phyloP scores from a whole-genome alignment of 1,284 basidiomycete species.

The Neolentinus lepideus region DNA sequence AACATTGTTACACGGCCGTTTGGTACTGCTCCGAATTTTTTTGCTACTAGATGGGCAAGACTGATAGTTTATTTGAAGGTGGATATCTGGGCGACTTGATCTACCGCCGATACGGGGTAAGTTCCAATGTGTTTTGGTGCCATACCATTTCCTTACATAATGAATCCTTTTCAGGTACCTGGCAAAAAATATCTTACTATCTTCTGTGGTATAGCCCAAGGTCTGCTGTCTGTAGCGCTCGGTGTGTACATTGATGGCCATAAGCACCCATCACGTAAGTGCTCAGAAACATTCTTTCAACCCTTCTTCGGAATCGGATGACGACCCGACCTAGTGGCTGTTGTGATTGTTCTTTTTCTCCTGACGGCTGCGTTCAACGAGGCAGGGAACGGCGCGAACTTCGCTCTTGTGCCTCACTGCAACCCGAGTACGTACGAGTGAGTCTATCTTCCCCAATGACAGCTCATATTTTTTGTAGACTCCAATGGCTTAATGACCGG shows the following conservation, averaged over 20 bases:
- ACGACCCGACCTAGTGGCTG: conserved; percentile 12
- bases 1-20: conserved; percentile 48
- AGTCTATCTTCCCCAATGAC: not conserved
- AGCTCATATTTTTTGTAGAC: conserved; percentile 13
- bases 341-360: conserved; percentile 22
- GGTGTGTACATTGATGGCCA: conserved; percentile 37
- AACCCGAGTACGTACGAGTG: conserved; percentile 29
- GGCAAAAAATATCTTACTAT: conserved; percentile 50
- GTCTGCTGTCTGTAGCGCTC: conserved; percentile 36
- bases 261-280: conserved; percentile 17
- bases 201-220: conserved; percentile 36
- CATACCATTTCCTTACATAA: not conserved
- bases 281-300: not conserved
- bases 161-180: conserved; percentile 6
- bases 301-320: not conserved
- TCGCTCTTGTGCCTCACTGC: conserved; percentile 47
- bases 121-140: not conserved
- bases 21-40: too few species aligned
- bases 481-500: conserved; percentile 36
- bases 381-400: conserved; percentile 46
- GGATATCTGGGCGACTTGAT: conserved; percentile 45
- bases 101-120: conserved; percentile 37
- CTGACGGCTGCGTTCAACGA: conserved; percentile 36
- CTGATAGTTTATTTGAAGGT: conserved; percentile 18
- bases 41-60: too few species aligned